Base-by-base conservation (phyloP, 2,329 filamentous ascomycete species). In the Metarhizium sp. region DNA sequence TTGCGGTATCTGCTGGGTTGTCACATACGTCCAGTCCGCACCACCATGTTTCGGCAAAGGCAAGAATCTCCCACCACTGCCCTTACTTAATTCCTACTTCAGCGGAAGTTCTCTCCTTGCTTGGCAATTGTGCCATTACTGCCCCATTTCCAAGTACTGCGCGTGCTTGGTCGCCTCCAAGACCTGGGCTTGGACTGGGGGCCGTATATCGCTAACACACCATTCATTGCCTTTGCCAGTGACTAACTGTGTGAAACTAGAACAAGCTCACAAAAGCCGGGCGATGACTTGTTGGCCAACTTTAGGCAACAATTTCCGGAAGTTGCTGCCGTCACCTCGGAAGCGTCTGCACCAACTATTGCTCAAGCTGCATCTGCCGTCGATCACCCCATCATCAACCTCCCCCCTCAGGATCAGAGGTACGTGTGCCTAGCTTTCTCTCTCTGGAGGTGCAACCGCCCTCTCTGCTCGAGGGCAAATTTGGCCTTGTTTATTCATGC, bases 281-380 rank as follows among this genome's bases (percentile, higher is more conserved):
- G 82, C 69, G 87, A 91, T 67, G 88, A 91, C 64, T 80, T 95
- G 66, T 84, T 92, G 69, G 84, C 84, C 72, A 85, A 82, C 69
- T 95, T 95, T 75, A 88, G 88, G 69, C 83, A 88, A 65, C 85
- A 83, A 62, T 96, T 95, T 66, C 87, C 90, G 50, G 84, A 92
- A 64, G 76, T 95, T 59, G 75, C 79, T 55, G 74, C 80, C 53
- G 76, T 78, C 57, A 75, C 75, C 62, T 69, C 78, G 53, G 67
- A 73, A 56, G 65, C 77, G 54, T 70, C 78, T 38, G 63, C 64
- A 64, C 74, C 62, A 64, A 69, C 62, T 65, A 73, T 65, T 65
- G 62, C 65, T 20, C 67, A 69, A 20, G 50, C 57, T 58, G 64
- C 66, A 18, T 59, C 73, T 60, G 70, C 65, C 57, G 58, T 60